Percentiles rank a stretch among this genome's conserved stretches.
Conservation (phyloP, 2,329 filamentous ascomycete genomes). For the Diaporthe longicolla region DNA sequence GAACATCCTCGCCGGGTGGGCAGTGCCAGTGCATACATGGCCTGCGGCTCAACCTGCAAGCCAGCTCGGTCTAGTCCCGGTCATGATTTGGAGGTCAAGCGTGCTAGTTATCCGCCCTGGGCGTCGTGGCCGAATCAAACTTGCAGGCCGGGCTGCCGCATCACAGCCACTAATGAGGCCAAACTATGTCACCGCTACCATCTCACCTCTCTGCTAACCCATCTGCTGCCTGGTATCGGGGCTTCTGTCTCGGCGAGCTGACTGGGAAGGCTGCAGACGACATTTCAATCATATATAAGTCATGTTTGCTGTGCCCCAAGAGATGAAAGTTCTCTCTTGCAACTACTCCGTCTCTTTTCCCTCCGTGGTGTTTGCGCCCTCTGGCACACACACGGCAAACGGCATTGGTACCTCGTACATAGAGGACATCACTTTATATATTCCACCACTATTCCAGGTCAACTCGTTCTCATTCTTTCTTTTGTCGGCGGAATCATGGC, state of each 20-base stretch:
- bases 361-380: background rate
- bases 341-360: background rate
- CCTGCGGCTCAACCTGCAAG: conserved; percentile 16
- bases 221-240: conserved; percentile 3
- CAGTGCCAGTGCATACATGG: background rate
- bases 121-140: conserved; percentile 2
- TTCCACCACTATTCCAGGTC: background rate
- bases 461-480: too few species aligned
- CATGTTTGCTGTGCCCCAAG: conserved; percentile 8
- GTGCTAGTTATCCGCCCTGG: background rate
- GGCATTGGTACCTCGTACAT: background rate
- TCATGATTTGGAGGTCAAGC: background rate
- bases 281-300: conserved; percentile 8
- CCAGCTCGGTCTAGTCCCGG: conserved; percentile 1
- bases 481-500: conserved; percentile 27
- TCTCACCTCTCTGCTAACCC: background rate
- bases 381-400: background rate
- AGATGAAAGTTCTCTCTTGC: conserved; percentile 19
- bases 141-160: background rate
- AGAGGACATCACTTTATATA: background rate
- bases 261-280: background rate
- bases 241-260: background rate
- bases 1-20: background rate
- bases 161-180: conserved; percentile 29
- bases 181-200: conserved; percentile 11